Percentiles rank a stretch among this genome's conserved stretches.
phyloP scores from a whole-genome alignment of 2,329 filamentous ascomycete species.

The Clarireedia sp. region DNA sequence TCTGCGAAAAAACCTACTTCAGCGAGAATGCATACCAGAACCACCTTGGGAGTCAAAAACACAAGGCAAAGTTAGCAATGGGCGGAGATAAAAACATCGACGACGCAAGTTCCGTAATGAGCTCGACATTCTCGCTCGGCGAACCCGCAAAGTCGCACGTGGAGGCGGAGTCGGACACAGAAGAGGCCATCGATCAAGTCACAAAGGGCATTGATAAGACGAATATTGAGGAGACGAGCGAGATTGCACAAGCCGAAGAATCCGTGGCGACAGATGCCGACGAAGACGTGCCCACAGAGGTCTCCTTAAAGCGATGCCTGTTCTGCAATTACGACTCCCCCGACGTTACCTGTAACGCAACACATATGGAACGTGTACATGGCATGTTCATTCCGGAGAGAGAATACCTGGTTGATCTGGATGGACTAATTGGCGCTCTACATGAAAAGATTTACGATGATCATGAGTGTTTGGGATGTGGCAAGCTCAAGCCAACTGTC shows the following conservation, averaged over 20 bases:
- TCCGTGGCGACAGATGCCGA: constrained; percentile 19
- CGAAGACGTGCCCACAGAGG: constrained; percentile 38
- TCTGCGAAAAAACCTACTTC: constrained; percentile 88
- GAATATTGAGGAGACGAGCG: constrained; percentile 39
- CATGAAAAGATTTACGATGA: constrained; percentile 72
- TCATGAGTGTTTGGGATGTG: constrained; percentile 82
- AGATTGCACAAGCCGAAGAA: constrained; percentile 32
- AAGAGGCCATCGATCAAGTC: constrained; percentile 69
- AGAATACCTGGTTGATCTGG: constrained; percentile 71
- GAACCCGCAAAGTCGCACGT: constrained; percentile 49
- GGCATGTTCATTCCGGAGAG: constrained; percentile 95
- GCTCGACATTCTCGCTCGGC: constrained; percentile 84
- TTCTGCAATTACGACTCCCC: constrained; percentile 89
- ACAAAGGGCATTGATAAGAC: constrained; percentile 70
- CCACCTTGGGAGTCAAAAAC: constrained; percentile 84
- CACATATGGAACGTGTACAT: constrained; percentile 88
- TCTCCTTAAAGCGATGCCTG: constrained; percentile 50
- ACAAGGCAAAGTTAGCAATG: constrained; percentile 59
- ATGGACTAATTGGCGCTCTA: constrained; percentile 72
- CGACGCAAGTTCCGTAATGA: constrained; percentile 74
- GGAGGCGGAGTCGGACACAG: constrained; percentile 56
- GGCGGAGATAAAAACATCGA: constrained; percentile 40
- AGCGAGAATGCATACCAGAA: constrained; percentile 95
- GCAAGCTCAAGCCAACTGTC: constrained; percentile 70
- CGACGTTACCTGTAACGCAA: constrained; percentile 64